Evolutionary conservation across 2,329 filamentous ascomycete genomes (phyloP).

Genomic region (Hypocreales sp.): DNA sequence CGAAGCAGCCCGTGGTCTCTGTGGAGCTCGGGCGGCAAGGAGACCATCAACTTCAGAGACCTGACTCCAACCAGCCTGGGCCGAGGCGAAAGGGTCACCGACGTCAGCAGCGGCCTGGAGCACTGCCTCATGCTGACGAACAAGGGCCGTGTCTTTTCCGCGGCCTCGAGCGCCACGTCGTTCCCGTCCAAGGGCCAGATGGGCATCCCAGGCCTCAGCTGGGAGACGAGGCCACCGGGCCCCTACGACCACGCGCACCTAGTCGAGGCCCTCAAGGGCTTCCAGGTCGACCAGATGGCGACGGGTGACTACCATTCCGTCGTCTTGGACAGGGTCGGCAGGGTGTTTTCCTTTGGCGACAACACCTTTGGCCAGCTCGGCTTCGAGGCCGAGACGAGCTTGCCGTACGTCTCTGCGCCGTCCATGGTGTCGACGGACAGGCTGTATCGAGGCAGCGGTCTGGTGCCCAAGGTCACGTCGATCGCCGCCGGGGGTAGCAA

Average conservation of each 20-base stretch:
- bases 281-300: conserved; percentile 59
- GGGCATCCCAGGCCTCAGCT: conserved; percentile 70
- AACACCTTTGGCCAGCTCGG: conserved; percentile 86
- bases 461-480: conserved; percentile 51
- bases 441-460: conserved; percentile 54
- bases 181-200: conserved; percentile 79
- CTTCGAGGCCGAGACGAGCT: conserved; percentile 50
- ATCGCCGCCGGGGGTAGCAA: conserved; percentile 78
- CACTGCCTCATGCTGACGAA: conserved; percentile 78
- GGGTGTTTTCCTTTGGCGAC: conserved; percentile 78
- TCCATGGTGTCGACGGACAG: conserved; percentile 53
- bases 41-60: conserved; percentile 52
- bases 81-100: conserved; percentile 57
- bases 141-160: conserved; percentile 72
- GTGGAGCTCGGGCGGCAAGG: conserved; percentile 30
- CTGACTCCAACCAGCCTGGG: conserved; percentile 49
- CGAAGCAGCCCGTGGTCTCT: conserved; percentile 57
- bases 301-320: conserved; percentile 79
- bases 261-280: conserved; percentile 53
- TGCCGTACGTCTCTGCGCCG: conserved; percentile 51
- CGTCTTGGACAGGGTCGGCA: conserved; percentile 58
- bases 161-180: conserved; percentile 62
- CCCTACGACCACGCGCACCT: conserved; percentile 75
- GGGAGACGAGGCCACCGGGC: conserved; percentile 60
- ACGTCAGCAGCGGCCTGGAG: conserved; percentile 66